Percentiles rank a stretch among this genome's conserved stretches.
phyloP scores from a whole-genome alignment of 108 stramenopile species.

The Cyclotella kingstonii region DNA sequence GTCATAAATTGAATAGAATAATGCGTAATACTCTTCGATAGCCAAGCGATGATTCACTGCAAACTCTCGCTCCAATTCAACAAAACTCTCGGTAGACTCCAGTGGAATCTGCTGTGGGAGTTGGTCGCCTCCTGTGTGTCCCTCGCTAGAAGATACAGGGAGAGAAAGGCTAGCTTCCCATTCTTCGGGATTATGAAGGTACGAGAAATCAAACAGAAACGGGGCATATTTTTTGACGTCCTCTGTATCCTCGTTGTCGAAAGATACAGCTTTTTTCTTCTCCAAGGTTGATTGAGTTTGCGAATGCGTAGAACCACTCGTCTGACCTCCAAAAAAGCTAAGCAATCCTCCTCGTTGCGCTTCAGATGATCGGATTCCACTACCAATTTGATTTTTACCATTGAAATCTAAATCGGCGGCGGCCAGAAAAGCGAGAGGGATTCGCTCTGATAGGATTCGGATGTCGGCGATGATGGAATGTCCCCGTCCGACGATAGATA shows the following conservation, averaged over 20 bases:
- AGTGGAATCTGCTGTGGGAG: not conserved
- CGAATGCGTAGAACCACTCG: too few species aligned
- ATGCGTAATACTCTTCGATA: constrained; percentile 43
- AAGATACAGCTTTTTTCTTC: not conserved
- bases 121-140: not conserved
- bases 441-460: constrained; percentile 32
- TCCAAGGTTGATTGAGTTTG: too few species aligned
- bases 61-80: constrained; percentile 55
- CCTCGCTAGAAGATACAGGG: not conserved
- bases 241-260: constrained; percentile 15
- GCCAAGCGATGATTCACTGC: constrained; percentile 32
- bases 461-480: constrained; percentile 54
- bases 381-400: not conserved
- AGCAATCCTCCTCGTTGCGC: not conserved
- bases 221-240: constrained; percentile 37
- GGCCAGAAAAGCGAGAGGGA: constrained; percentile 43
- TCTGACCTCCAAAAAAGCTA: constrained; percentile 12
- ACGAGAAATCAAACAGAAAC: constrained; percentile 60
- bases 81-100: constrained; percentile 11
- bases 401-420: constrained; percentile 9
- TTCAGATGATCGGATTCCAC: not conserved
- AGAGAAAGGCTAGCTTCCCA: constrained; percentile 41
- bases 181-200: constrained; percentile 57
- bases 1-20: constrained; percentile 47
- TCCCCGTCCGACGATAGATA: constrained; percentile 52